These are phyloP conservation scores for Peronospora destructor DNA, from an alignment of 352 stramenopile species.

Conservation along the genomic window DNA sequence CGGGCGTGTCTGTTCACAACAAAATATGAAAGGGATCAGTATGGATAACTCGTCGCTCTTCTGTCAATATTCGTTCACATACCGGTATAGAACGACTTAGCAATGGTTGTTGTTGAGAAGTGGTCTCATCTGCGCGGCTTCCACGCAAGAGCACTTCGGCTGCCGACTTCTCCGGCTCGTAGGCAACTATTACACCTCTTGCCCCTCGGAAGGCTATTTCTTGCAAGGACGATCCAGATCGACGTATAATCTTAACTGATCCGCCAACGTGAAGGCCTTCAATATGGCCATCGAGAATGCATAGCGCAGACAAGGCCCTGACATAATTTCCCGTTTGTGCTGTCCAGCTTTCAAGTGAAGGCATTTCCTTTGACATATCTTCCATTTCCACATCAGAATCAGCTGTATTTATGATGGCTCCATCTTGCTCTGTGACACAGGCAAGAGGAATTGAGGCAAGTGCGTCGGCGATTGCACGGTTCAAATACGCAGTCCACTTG, in stretches of 20 bases:
- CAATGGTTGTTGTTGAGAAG: slow-evolving; percentile 27
- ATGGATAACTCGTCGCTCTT: background rate
- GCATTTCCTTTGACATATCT: slow-evolving; percentile 56
- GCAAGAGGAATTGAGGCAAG: slow-evolving; percentile 41
- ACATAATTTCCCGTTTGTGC: slow-evolving; percentile 44
- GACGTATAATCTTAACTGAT: slow-evolving; percentile 80
- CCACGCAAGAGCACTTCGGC: slow-evolving; percentile 69
- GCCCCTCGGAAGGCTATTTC: slow-evolving; percentile 72
- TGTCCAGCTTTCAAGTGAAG: slow-evolving; percentile 48
- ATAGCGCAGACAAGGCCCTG: slow-evolving; percentile 68
- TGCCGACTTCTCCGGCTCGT: slow-evolving; percentile 75
- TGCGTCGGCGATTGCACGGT: slow-evolving; percentile 48
- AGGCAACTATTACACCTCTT: slow-evolving; percentile 65
- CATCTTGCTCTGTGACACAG: slow-evolving; percentile 35
- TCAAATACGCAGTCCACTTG: slow-evolving; percentile 66
- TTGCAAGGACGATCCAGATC: slow-evolving; percentile 56
- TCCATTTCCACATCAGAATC: slow-evolving; percentile 85
- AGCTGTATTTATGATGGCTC: slow-evolving; percentile 9
- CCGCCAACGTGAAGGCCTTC: slow-evolving; percentile 73
- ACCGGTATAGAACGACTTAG: slow-evolving; percentile 38
- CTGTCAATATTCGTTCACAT: slow-evolving; percentile 15
- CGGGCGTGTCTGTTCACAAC: slow-evolving; percentile 44
- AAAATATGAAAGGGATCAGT: slow-evolving; percentile 9
- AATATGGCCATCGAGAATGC: slow-evolving; percentile 78
- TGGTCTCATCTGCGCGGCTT: slow-evolving; percentile 35